Evolutionary conservation across 225 moss, liverwort and hornwort species (phyloP), one percentile per base, ranked within the genome.

Genomic region (Physcomitrellopsis africana): DNA sequence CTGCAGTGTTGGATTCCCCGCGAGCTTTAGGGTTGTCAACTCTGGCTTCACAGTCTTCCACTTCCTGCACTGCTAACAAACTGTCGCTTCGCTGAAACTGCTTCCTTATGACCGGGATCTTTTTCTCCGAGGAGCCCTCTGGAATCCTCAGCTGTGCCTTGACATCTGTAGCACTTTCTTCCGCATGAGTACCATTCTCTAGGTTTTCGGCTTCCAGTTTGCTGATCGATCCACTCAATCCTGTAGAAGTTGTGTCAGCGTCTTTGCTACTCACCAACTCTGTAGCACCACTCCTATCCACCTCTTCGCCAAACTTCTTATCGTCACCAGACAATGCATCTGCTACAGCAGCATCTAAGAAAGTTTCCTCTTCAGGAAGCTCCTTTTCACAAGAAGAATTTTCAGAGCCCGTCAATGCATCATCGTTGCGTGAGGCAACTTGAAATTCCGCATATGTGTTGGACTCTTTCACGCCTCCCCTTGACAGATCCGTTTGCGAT

Each of bases 61-160:
- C 61, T 6, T 87, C 86, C 7, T 81, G 79, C 13, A 87, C 81
- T 10, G 83, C 81, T 58, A 84, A 52, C 69, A 84, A 81, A 53
- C 83, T 86, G 65, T 83, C 83, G 24, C 86, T 86, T 47, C 86
- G 74, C 3, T 72, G 81, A 45, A 81, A 79, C 15, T 76, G 57
- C 73, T 84, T 79, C 42, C 76, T 67, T 12, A 29, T 0, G 0
- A 65, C 57, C 16, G 84, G 70, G 32, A n/a, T 75, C 43, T 59
- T 81, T 3, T 10, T 52, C 62, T 70, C 82, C 17, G 67, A 8
- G 45, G 15, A 60, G 56, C 46, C 57, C 8, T 71, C 64, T 45
- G 70, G 9, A 70, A 56, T n/a, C 44, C 70, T 45, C 54, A 8
- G 19, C 3, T 63, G 63, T 26, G 54, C 54, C 12, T 78, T 4